These are phyloP conservation scores for Exsudoporus floridanus DNA, from an alignment of 1,284 basidiomycete species.

Conservation along the genomic window DNA sequence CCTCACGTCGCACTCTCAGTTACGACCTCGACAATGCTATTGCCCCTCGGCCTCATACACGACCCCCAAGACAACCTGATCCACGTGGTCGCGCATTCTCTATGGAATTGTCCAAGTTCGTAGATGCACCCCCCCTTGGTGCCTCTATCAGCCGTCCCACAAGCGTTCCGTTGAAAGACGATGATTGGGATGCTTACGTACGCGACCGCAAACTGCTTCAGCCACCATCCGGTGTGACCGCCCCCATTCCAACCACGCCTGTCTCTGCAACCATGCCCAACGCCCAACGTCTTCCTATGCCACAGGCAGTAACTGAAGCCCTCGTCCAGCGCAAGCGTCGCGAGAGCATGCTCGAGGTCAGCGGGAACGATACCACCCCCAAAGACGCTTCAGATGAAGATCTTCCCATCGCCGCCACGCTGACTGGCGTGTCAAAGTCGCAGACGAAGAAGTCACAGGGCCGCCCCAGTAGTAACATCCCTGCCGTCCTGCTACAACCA, in stretches of 20 bases:
- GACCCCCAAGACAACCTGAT: slow-evolving; percentile 64
- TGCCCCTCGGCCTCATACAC: slow-evolving; percentile 52
- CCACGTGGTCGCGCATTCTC: slow-evolving; percentile 67
- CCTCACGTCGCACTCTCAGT: slow-evolving; percentile 65
- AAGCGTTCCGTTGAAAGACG: slow-evolving; percentile 66
- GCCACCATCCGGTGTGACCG: slow-evolving; percentile 73
- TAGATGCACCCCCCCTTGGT: slow-evolving; percentile 43
- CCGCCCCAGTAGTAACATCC: slow-evolving; percentile 37
- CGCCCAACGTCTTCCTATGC: slow-evolving; percentile 48
- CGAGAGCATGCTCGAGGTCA: slow-evolving; percentile 51
- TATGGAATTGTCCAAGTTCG: slow-evolving; percentile 59
- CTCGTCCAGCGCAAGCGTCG: slow-evolving; percentile 63
- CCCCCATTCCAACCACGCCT: slow-evolving; percentile 66
- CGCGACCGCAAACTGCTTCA: slow-evolving; percentile 77
- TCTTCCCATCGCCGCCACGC: slow-evolving; percentile 49
- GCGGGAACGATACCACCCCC: slow-evolving; percentile 40
- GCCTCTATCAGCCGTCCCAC: slow-evolving; percentile 64
- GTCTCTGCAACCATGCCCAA: slow-evolving; percentile 39
- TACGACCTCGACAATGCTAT: slow-evolving; percentile 56
- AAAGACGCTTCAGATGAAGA: slow-evolving; percentile 44
- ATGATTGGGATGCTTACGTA: slow-evolving; percentile 77
- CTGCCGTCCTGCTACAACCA: slow-evolving; percentile 62
- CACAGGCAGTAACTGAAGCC: slow-evolving; percentile 72
- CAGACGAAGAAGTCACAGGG: slow-evolving; percentile 39
- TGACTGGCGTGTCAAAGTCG: slow-evolving; percentile 26